Conservation (phyloP, 2,329 filamentous ascomycete genomes). For the Cordyceps tenuipes region DNA sequence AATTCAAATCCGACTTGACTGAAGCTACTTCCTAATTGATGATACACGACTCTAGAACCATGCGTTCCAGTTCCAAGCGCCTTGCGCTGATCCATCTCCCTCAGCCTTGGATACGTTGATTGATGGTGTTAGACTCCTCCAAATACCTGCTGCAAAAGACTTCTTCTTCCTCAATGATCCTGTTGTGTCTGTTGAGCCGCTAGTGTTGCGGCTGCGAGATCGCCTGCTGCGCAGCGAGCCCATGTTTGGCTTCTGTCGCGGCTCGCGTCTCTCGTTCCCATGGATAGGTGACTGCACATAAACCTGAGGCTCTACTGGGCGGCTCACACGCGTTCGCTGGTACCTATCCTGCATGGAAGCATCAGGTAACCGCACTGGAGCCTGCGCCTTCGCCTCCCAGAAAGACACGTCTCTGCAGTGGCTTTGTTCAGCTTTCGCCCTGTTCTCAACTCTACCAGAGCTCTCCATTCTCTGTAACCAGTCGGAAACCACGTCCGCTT, state of each 20-base stretch:
- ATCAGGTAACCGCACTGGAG: background rate
- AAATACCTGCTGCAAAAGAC: conserved; percentile 8
- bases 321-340: background rate
- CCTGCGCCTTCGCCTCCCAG: background rate
- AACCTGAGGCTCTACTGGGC: background rate
- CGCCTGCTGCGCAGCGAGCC: background rate
- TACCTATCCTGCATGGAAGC: background rate
- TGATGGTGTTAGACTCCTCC: conserved; percentile 8
- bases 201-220: background rate
- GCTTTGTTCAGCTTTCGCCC: background rate
- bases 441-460: background rate
- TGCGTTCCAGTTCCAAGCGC: conserved; percentile 10
- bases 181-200: background rate
- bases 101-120: background rate
- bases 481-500: conserved; percentile 32
- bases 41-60: conserved; percentile 12
- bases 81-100: background rate
- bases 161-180: conserved; percentile 10
- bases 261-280: conserved; percentile 3
- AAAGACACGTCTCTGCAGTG: too few relatives aligned
- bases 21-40: conserved; percentile 9
- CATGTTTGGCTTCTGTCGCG: background rate
- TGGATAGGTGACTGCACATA: background rate
- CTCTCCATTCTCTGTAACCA: conserved; percentile 29
- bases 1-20: conserved; percentile 1